These are phyloP conservation scores for Colletotrichum godetiae DNA, from an alignment of 2,329 filamentous ascomycete genomes.

Conservation along the genomic window DNA sequence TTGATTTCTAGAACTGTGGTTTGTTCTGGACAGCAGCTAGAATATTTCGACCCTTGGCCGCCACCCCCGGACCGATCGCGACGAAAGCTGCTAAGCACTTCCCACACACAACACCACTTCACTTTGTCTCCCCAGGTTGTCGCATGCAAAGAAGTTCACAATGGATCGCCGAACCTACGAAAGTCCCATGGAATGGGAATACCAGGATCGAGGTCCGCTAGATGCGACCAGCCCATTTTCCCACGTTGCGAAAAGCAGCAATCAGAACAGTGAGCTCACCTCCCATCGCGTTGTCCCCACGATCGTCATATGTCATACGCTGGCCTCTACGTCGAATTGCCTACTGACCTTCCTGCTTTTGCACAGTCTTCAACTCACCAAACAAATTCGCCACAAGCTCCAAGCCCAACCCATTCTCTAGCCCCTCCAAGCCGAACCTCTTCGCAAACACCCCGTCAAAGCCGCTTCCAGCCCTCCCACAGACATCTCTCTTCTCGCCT, in stretches of 20 bases:
- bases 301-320: background rate
- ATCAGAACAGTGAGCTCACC: conserved; percentile 53
- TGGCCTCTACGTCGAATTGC: background rate
- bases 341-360: background rate
- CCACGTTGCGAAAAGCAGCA: conserved; percentile 56
- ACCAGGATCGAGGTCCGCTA: conserved; percentile 66
- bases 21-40: conserved; percentile 5
- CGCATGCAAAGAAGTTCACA: conserved; percentile 26
- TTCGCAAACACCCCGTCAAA: conserved; percentile 52
- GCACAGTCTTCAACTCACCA: conserved; percentile 52
- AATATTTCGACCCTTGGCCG: conserved; percentile 12
- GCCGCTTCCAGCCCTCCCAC: conserved; percentile 50
- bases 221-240: conserved; percentile 73
- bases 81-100: background rate
- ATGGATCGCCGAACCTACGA: conserved; percentile 70
- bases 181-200: conserved; percentile 76
- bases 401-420: conserved; percentile 49
- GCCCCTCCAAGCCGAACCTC: conserved; percentile 40
- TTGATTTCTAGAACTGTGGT: background rate
- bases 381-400: conserved; percentile 44
- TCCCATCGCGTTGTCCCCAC: background rate
- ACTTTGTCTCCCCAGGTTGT: background rate
- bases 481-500: conserved; percentile 60
- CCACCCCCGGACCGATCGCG: conserved; percentile 7
- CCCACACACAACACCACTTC: conserved; percentile 1